Evolutionary conservation across 2,329 filamentous ascomycete genomes (phyloP).

Genomic region (Parastagonospora avenae): DNA sequence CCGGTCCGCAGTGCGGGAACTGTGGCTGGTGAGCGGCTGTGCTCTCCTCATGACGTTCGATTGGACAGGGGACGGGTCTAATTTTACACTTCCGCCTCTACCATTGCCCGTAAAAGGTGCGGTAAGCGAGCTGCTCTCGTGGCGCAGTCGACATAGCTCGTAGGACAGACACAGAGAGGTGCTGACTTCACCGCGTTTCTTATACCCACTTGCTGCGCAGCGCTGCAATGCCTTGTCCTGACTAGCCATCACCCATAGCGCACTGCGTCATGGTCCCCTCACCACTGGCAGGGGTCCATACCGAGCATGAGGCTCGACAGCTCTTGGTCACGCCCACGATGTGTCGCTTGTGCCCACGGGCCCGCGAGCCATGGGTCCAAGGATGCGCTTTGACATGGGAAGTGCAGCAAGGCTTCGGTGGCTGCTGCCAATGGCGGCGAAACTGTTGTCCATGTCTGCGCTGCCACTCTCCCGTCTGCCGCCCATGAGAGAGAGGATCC

Average conservation of each 20-base stretch:
- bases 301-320: not conserved
- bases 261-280: slow-evolving; percentile 22
- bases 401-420: slow-evolving; percentile 4
- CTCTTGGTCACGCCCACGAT: not conserved
- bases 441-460: not conserved
- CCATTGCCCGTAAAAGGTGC: slow-evolving; percentile 27
- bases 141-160: slow-evolving; percentile 19
- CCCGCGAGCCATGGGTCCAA: slow-evolving; percentile 10
- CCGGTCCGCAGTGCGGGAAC: slow-evolving; percentile 16
- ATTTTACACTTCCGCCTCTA: slow-evolving; percentile 19
- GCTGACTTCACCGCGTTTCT: slow-evolving; percentile 38
- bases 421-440: not conserved
- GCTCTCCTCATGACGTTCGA: slow-evolving; percentile 10
- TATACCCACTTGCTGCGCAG: slow-evolving; percentile 8
- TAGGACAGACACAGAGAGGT: slow-evolving; percentile 20
- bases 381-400: not conserved
- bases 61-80: slow-evolving; percentile 20
- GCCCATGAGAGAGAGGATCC: not conserved
- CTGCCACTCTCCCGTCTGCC: slow-evolving; percentile 2
- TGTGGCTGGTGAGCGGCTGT: slow-evolving; percentile 39
- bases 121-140: slow-evolving; percentile 17
- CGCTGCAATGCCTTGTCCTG: slow-evolving; percentile 6
- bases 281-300: slow-evolving; percentile 16
- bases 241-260: slow-evolving; percentile 4
- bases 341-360: not conserved